Evolutionary conservation across 129 eudicot genomes (phyloP), one percentile per base, ranked within the genome.

Genomic region (Logfia minima): DNA sequence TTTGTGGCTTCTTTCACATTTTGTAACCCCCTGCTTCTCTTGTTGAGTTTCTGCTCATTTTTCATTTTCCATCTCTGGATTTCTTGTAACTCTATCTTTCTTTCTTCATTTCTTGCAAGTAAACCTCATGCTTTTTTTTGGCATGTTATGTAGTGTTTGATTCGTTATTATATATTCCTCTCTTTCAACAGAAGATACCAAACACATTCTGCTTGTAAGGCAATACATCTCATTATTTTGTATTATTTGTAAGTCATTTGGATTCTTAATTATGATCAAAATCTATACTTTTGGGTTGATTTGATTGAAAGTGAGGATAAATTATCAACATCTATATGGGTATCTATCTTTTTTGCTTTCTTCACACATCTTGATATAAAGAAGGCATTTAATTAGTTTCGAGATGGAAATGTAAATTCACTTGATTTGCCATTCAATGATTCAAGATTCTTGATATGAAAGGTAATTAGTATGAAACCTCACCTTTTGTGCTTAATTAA

Each of bases 1-100:
- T 81, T 81, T 74, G 80, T 66, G 74, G 41, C 78, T 64, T 80
- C 84, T 80, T 80, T 80, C 79, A 80, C 84, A 55, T 79, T 74
- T 80, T 80, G 71, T 74, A 67, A 41, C 71, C 84, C 35, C 80
- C 71, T 80, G 80, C 68, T 74, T 75, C 74, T 74, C 79, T 81
- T 80, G 71, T 68, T 75, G 8, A 21, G 35, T 75, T 81, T 75
- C 71, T 81, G 76, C 80, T 43, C 66, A 59, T 81, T 75, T 75
- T 81, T 35, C 80, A 41, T 58, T 81, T 58, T 68, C 84, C 80
- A 37, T 81, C 53, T 80, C 68, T 55, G 74, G 83, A 65, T 79
- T 79, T 52, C 78, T 52, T 79, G 78, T 21, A 18, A 59, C 29
- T 66, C 52, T 74, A 10, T 52, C 77, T 32, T 18, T 67, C 53